Evolutionary conservation across 2,329 filamentous ascomycete genomes (phyloP).

Genomic region (Cytospora chrysosperma): DNA sequence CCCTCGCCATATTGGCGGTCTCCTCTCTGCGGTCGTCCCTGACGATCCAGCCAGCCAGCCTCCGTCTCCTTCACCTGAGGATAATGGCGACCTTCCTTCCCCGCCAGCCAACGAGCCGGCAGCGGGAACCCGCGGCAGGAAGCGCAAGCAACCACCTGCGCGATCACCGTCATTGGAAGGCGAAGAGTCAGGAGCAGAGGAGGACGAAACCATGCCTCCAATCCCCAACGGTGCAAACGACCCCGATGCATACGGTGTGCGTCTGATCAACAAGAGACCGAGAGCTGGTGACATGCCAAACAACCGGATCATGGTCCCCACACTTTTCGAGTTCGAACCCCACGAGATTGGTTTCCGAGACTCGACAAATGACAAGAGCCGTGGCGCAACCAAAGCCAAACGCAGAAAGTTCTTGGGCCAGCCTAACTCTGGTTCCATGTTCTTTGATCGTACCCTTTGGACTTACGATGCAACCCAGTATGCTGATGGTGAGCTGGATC

Average conservation of each 20-base stretch:
- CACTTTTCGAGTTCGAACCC: constrained; percentile 47
- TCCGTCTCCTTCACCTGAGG: constrained; percentile 28
- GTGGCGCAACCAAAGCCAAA: constrained; percentile 51
- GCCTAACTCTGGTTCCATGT: constrained; percentile 53
- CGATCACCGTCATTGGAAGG: constrained; percentile 5
- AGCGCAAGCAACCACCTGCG: constrained; percentile 14
- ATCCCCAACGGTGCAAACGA: constrained; percentile 43
- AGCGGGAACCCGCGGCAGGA: constrained; percentile 17
- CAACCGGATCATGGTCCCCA: constrained; percentile 55
- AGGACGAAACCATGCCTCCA: constrained; percentile 24
- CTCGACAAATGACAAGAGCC: constrained; percentile 54
- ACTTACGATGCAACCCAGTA: constrained; percentile 53
- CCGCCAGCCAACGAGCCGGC: constrained; percentile 21
- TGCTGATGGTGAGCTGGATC: constrained; percentile 50
- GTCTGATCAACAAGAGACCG: constrained; percentile 42
- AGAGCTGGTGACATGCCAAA: constrained; percentile 41
- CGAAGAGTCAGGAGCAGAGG: constrained; percentile 21
- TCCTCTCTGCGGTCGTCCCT: constrained; percentile 36
- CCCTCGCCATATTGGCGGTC: constrained; percentile 42
- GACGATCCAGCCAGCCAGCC: constrained; percentile 30
- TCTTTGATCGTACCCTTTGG: constrained; percentile 54
- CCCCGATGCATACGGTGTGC: constrained; percentile 53
- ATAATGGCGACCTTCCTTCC: constrained; percentile 25
- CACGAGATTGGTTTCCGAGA: constrained; percentile 61
- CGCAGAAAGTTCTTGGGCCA: constrained; percentile 54